Evolutionary conservation across 371 early-diverging fungal species (phyloP).

Genomic region (Phascolomyces articulosus): DNA sequence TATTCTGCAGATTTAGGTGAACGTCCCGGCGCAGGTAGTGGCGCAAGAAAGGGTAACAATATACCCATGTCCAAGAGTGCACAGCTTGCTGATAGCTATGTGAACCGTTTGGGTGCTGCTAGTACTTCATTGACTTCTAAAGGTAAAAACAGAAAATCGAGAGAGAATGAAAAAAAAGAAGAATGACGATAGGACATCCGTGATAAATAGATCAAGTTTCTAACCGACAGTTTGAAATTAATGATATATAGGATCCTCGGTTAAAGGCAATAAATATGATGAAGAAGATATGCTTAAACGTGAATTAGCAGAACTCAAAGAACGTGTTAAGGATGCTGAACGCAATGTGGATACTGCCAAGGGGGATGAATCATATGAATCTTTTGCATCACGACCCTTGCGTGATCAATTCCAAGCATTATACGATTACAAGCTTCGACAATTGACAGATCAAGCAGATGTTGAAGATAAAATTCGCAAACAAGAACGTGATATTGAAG

Average conservation of each 20-base stretch:
- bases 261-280: constrained; percentile 39
- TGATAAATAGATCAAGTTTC: too few relatives aligned
- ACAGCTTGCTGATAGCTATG: constrained; percentile 52
- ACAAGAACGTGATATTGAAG: constrained; percentile 54
- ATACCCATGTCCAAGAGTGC: constrained; percentile 55
- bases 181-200: neutral
- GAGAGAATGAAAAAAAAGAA: neutral
- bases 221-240: too few relatives aligned
- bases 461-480: constrained; percentile 49
- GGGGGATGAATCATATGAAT: constrained; percentile 27
- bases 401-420: constrained; percentile 54
- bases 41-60: constrained; percentile 48
- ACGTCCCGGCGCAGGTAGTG: constrained; percentile 52
- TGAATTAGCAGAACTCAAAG: constrained; percentile 45
- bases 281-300: constrained; percentile 53
- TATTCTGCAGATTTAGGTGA: constrained; percentile 56
- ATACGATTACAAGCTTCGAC: constrained; percentile 53
- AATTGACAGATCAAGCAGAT: constrained; percentile 51
- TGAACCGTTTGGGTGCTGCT: constrained; percentile 52
- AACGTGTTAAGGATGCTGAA: constrained; percentile 47
- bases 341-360: constrained; percentile 26
- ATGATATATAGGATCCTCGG: constrained; percentile 25
- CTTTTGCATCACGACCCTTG: constrained; percentile 45
- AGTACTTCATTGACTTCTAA: constrained; percentile 49
- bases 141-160: constrained; percentile 16